A percentile compares a stretch with the other conserved stretches of the same genome.
Evolutionary conservation across 2,329 filamentous ascomycete genomes (phyloP).

Genomic region (Diaporthe australafricana): DNA sequence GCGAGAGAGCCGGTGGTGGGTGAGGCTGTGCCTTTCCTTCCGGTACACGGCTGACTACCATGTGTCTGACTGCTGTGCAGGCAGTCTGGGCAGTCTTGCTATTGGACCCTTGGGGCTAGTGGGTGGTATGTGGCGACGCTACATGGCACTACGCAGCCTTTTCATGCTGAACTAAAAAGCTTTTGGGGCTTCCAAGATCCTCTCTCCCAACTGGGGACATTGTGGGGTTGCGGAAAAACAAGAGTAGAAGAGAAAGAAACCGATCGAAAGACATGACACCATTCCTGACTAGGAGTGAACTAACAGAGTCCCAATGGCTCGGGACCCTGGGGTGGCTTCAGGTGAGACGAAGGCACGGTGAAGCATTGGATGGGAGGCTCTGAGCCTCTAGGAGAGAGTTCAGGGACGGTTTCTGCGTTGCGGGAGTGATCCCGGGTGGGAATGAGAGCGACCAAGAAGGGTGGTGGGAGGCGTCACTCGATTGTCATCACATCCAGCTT

Average conservation of each 20-base stretch:
- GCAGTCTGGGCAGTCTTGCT: neutral
- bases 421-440: constrained; percentile 9
- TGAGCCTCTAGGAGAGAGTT: constrained; percentile 2
- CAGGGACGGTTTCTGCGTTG: constrained; percentile 3
- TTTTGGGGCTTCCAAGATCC: constrained; percentile 4
- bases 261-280: constrained; percentile 5
- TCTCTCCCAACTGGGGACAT: neutral
- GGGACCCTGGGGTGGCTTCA: constrained; percentile 25
- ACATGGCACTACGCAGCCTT: neutral
- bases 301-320: constrained; percentile 20
- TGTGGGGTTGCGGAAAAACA: neutral
- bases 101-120: neutral
- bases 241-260: neutral
- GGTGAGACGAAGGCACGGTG: neutral
- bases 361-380: constrained; percentile 29
- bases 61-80: neutral
- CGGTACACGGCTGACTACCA: neutral
- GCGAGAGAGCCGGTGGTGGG: too few species aligned
- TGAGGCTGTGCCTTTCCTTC: constrained; percentile 18
- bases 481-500: constrained; percentile 14
- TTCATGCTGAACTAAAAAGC: constrained; percentile 6
- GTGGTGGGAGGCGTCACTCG: constrained; percentile 11
- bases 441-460: neutral
- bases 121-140: constrained; percentile 25
- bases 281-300: constrained; percentile 24